phyloP scores from a whole-genome alignment of 2,329 filamentous ascomycete species.

The Colletotrichum sp. region DNA sequence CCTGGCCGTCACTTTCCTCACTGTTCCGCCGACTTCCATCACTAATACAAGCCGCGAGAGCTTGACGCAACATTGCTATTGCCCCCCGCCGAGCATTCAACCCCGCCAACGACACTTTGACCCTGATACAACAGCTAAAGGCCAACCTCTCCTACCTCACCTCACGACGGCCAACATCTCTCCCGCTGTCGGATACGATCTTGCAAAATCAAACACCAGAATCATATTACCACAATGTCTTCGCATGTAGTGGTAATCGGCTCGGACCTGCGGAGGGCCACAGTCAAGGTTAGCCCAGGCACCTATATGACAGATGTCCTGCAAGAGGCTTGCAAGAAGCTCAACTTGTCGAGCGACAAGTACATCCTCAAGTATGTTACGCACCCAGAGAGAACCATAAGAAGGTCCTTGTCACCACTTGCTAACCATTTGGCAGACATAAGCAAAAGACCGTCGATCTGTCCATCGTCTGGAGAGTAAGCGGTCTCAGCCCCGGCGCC shows the following conservation, averaged over 20 bases:
- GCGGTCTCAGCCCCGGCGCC: constrained; percentile 82
- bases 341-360: constrained; percentile 73
- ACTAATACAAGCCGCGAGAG: neutral
- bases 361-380: constrained; percentile 77
- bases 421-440: constrained; percentile 56
- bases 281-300: constrained; percentile 81
- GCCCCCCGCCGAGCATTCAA: constrained; percentile 10
- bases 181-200: neutral
- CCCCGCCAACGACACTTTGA: constrained; percentile 5
- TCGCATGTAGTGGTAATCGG: constrained; percentile 90
- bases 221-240: constrained; percentile 64
- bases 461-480: constrained; percentile 81
- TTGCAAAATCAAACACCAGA: neutral
- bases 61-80: constrained; percentile 1
- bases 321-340: constrained; percentile 84
- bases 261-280: constrained; percentile 76
- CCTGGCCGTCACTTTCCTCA: neutral
- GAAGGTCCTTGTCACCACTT: neutral
- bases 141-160: neutral
- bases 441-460: constrained; percentile 88
- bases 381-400: neutral
- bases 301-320: constrained; percentile 87
- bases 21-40: constrained; percentile 5
- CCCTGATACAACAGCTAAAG: neutral
- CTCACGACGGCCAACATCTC: no score